phyloP scores from a whole-genome alignment of 2,329 filamentous ascomycete genomes.

The Fusarium irregulare region DNA sequence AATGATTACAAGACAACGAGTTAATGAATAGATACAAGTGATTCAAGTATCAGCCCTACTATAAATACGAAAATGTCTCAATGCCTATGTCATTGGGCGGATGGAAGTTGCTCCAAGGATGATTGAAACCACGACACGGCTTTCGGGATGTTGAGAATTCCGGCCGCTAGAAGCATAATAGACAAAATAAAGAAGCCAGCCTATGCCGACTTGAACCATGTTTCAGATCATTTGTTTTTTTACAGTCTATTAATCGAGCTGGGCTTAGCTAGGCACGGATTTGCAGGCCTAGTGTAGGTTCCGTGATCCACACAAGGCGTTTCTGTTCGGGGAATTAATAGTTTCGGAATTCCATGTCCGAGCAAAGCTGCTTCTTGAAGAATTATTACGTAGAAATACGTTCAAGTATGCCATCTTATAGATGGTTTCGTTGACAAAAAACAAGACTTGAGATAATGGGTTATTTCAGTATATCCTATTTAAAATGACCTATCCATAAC shows the following conservation, averaged over 20 bases:
- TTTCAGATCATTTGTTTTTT: background rate
- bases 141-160: background rate
- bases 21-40: background rate
- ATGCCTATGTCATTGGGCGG: background rate
- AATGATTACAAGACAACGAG: background rate
- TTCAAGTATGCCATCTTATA: background rate
- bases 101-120: background rate
- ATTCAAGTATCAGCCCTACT: background rate
- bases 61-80: slow-evolving; percentile 12
- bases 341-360: background rate
- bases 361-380: background rate
- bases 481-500: slow-evolving; percentile 22
- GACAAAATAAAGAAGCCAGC: background rate
- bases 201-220: background rate
- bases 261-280: background rate
- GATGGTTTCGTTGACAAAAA: background rate
- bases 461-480: slow-evolving; percentile 3
- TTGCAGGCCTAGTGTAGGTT: background rate
- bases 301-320: background rate
- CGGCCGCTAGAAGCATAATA: background rate
- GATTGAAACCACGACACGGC: background rate
- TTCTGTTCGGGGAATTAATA: background rate
- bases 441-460: background rate
- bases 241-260: background rate
- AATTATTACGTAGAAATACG: background rate